phyloP scores from a whole-genome alignment of 768 basidiomycete genomes.

The Mycena polygramma region DNA sequence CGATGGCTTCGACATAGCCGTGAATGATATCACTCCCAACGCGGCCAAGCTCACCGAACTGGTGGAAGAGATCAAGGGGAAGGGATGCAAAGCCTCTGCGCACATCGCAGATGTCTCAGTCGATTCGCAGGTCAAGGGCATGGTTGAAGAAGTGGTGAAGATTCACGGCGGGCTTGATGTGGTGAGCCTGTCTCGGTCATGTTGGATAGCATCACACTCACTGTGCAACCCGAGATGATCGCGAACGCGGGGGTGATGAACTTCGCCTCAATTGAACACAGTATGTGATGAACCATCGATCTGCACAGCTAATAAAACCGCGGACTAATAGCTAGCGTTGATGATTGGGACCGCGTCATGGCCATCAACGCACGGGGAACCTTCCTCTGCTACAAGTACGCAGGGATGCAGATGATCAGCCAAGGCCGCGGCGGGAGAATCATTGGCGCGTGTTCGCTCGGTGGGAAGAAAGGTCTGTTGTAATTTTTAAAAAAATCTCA shows the following conservation, averaged over 20 bases:
- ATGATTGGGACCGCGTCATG: conserved; percentile 44
- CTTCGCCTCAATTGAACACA: conserved; percentile 18
- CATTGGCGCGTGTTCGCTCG: conserved; percentile 44
- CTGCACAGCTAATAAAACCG: background rate
- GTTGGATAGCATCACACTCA: no score
- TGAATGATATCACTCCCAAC: conserved; percentile 52
- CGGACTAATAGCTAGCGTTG: conserved; percentile 7
- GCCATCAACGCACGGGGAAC: conserved; percentile 48
- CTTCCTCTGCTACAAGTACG: conserved; percentile 55
- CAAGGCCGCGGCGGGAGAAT: conserved; percentile 55
- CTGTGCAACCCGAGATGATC: conserved; percentile 35
- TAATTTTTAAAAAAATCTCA: background rate
- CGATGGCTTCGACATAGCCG: conserved; percentile 55
- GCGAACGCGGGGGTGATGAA: conserved; percentile 43
- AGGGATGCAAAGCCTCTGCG: conserved; percentile 23
- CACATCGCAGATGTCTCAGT: conserved; percentile 35
- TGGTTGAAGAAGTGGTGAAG: conserved; percentile 44
- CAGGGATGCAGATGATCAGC: conserved; percentile 52
- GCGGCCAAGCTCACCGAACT: conserved; percentile 41
- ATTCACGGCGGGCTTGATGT: conserved; percentile 48
- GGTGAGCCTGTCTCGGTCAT: background rate
- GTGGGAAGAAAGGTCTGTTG: conserved; percentile 32
- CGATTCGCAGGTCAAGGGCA: conserved; percentile 43
- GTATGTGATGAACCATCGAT: background rate
- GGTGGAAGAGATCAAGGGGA: conserved; percentile 43